Conservation (phyloP, 2,329 filamentous ascomycete genomes). For the Epichloe typhina region DNA sequence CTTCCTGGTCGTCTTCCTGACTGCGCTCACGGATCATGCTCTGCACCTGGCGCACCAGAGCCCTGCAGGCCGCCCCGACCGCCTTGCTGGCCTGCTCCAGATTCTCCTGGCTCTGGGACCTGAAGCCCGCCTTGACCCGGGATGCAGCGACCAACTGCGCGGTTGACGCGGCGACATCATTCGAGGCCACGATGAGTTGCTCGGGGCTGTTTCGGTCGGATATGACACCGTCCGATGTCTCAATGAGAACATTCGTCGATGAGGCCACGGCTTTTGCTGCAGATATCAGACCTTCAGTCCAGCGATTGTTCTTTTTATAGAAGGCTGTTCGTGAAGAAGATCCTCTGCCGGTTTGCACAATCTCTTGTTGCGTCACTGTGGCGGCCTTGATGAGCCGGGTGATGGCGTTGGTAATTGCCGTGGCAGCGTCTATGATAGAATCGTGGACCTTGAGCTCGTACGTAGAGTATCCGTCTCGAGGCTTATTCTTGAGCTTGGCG, state of each 20-base stretch:
- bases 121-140: slow-evolving; percentile 93
- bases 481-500: slow-evolving; percentile 88
- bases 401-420: slow-evolving; percentile 88
- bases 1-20: slow-evolving; percentile 67
- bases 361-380: slow-evolving; percentile 86
- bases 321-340: slow-evolving; percentile 82
- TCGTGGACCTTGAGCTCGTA: slow-evolving; percentile 96
- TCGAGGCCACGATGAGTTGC: slow-evolving; percentile 94
- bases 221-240: slow-evolving; percentile 93
- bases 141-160: slow-evolving; percentile 93
- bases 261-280: slow-evolving; percentile 91
- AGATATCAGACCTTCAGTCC: slow-evolving; percentile 95
- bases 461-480: slow-evolving; percentile 86
- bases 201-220: slow-evolving; percentile 86
- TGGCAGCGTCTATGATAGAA: slow-evolving; percentile 82
- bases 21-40: slow-evolving; percentile 81
- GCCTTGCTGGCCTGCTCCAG: slow-evolving; percentile 87
- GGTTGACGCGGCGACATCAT: slow-evolving; percentile 90
- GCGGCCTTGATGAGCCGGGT: slow-evolving; percentile 90
- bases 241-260: slow-evolving; percentile 91
- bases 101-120: slow-evolving; percentile 90
- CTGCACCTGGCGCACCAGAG: slow-evolving; percentile 86
- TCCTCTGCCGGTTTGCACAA: slow-evolving; percentile 84
- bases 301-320: slow-evolving; percentile 99
- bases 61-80: slow-evolving; percentile 76